Evolutionary conservation across 2,329 filamentous ascomycete genomes (phyloP), one percentile per base, ranked within the genome.

Genomic region (Aspergillus vadensis): DNA sequence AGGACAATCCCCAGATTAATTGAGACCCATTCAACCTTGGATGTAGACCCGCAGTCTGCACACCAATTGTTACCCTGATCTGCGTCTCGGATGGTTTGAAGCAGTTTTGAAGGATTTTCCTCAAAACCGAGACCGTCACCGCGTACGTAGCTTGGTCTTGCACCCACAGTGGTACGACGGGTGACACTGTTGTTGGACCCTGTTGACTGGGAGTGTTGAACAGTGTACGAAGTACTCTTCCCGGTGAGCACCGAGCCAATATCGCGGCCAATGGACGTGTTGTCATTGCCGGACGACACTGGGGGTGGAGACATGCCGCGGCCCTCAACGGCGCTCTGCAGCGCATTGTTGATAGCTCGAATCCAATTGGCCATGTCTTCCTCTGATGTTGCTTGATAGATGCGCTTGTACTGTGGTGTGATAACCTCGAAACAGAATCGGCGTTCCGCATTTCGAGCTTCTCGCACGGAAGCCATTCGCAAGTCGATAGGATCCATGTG

Each of bases 341-440:
- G 81, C 9, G 95, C 96, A 72, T 98, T 99, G 77, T 99, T 99
- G 79, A 99, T 96, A 19, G 95, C 90, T 21, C 86, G 84, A 68
- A 99, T 99, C 95, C 95, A 99, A 68, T 88, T 94, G 72, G 89
- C 92, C 91, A 99, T 96, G 70, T 99, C 95, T 41, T 99, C 95
- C 77, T 98, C 95, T 0, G 94, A 97, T 1, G 94, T 97, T 43
- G 94, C 95, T 79, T 99, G 95, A 76, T 98, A 99, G 15, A 98
- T 93, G 58, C 95, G 88, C 69, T 96, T 98, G 76, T 89, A 98
- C 53, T 95, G 91, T 8, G 96, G 96, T 0, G 95, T 99, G 61
- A 99, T 98, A 55, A 99, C 91, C 77, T 99, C 95, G 69, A 99
- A 99, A 77, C 94, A 98, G 76, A 99, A 99, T 5, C 95, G 87